Evolutionary conservation across 2,329 filamentous ascomycete species (phyloP), one percentile per base, ranked within the genome.

Genomic region (Botrytis elliptica): DNA sequence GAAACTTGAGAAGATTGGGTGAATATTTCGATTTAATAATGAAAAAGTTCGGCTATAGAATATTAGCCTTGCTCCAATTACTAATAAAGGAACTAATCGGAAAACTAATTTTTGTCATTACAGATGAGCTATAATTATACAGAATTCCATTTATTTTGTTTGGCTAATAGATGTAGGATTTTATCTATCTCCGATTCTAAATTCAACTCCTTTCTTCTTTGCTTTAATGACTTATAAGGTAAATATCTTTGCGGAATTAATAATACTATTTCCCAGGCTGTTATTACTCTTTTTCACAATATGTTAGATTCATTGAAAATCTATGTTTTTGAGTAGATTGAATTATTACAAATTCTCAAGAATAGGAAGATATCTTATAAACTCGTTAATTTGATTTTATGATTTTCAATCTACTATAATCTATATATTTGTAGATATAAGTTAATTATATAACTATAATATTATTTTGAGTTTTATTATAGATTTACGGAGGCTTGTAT

Each of bases 1-100:
- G 62, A 22, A 65, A 40, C 40, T 40, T 65, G 33, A 65, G 62
- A 44, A 65, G 40, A 65, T 38, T 65, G 12, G 62, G 62, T 44
- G 62, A 25, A 20, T 38, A 38, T 7, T 65, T 65, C 10, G 62
- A 65, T n/a, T 40, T 44, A 5, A 38, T 65, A 38, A 38, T 65
- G 33, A 22, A 25, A 65, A 65, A 38, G 42, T 65, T 65, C 8
- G 62, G 62, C 36, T 65, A 65, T 40, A 38, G 62, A 38, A 25
- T 65, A 38, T 60, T 60, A 29, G 57, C n/a, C 57, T 60, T 60
- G 57, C 5, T 60, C n/a, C 57, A 33, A 36, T 8, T 65, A 40
- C 62, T 38, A 44, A 38, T 65, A 40, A 38, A 65, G 36, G 62
- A 65, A 40, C 62, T 65, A 44, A 10, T 38, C 25, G 36, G 36